Base-by-base conservation (phyloP, 1,284 basidiomycete species). In the Puccinia brachypodii region DNA sequence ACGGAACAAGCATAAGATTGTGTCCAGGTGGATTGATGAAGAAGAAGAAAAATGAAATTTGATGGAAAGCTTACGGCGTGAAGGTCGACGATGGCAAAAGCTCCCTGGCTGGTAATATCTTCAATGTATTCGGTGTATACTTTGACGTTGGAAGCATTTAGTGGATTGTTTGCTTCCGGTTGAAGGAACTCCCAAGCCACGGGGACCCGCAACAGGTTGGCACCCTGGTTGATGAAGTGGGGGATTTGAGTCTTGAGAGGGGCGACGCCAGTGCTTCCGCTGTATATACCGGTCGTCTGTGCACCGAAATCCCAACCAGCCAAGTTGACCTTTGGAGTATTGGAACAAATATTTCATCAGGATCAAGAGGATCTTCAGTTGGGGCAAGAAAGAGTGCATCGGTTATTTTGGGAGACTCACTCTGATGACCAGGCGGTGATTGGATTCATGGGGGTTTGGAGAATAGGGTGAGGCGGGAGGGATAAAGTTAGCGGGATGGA, bases 241-340 rank as follows among this genome's bases (percentile, higher is more conserved):
- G 6, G 11, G 47, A 79, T 79, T 33, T 79, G 77, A 16, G 8
- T 40, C 22, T 40, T 31, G 28, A 68, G 77, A 8, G 77, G 77
- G 8, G 36, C 28, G 16, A 22, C 13, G 22, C 44, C n/a, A 33
- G 38, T 68, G 28, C 22, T n/a, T 1, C 11, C 8, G 19, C 6
- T 40, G 36, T 71, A 50, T 3, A 7, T 13, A 1, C 77, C 77
- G 47, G 71, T 28, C n/a, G 14, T 58, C 33, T 69, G 44, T 2
- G 28, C 40, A 3, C 77, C 77, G 33, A 79, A 79, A 3, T 79
- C 77, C n/a, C 71, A 60, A 36, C 77, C 77, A 40, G 77, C 36
- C 22, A 79, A 42, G 68, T 79, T 79, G 36, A 75, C 60, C 73
- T 75, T 14, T 50, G n/a, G n/a, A n/a, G n/a, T 71, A 38, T 19